These are phyloP conservation scores for Tolypocladium endophyticum DNA, from an alignment of 2,329 filamentous ascomycete genomes.

Conservation along the genomic window DNA sequence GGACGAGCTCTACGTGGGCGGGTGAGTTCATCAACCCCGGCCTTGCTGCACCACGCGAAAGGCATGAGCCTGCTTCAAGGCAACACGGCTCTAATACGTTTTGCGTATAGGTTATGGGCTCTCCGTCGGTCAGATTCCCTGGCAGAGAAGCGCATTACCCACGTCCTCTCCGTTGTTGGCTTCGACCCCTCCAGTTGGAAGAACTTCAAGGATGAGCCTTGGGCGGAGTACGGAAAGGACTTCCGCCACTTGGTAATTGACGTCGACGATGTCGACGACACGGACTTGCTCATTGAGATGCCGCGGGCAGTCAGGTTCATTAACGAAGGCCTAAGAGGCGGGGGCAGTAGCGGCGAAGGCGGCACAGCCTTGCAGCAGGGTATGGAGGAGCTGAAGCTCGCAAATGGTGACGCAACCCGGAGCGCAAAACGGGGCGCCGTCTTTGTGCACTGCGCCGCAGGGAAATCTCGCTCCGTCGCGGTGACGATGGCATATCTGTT, in stretches of 20 bases:
- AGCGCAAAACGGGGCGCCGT: constrained; percentile 28
- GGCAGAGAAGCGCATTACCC: constrained; percentile 66
- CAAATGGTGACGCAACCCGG: constrained; percentile 1
- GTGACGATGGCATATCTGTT: constrained; percentile 79
- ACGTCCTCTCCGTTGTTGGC: constrained; percentile 75
- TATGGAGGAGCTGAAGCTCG: constrained; percentile 1
- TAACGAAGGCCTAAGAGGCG: constrained; percentile 44
- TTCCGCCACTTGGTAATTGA: constrained; percentile 71
- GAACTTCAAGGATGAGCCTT: constrained; percentile 38
- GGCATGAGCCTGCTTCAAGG: background rate
- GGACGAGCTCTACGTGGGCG: constrained; percentile 28
- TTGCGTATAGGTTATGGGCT: constrained; percentile 59
- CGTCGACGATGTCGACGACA: constrained; percentile 83
- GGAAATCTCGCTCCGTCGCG: constrained; percentile 85
- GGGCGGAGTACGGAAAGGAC: constrained; percentile 38
- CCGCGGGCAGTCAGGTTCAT: constrained; percentile 75
- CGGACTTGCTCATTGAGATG: constrained; percentile 75
- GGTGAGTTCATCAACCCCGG: constrained; percentile 19
- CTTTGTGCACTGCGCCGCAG: constrained; percentile 74
- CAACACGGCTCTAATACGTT: background rate
- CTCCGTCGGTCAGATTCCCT: constrained; percentile 63
- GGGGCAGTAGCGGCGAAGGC: constrained; percentile 6
- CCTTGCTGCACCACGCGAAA: background rate
- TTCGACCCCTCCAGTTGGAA: constrained; percentile 30
- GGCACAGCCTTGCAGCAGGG: constrained; percentile 1